Evolutionary conservation across 768 basidiomycete species (phyloP), one percentile per base, ranked within the genome.

Genomic region (Sarcodon aspratus): DNA sequence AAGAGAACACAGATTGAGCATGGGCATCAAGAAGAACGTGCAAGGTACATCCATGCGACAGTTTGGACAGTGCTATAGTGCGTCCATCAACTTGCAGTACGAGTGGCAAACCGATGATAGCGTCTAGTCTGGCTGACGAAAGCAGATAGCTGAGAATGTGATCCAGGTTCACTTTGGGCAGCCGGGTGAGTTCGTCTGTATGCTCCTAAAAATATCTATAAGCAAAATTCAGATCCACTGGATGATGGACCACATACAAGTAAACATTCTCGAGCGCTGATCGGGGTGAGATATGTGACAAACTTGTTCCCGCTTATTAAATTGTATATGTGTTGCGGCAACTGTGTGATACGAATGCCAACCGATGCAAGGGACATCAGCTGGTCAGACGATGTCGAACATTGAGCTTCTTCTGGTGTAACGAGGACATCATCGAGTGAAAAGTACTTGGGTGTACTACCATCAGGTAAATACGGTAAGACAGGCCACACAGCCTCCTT

Each of bases 31-130:
- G 38, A n/a, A 46, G 40, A 17, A 38, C 38, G 53, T 1, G 60
- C 62, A 44, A 62, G 55, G 1, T 37, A 46, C 2, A 36, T 48
- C 1, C 27, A 40, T 7, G 17, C 21, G 6, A 15, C 35, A 33
- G 47, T 7, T 10, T 45, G 43, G 12, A 44, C 49, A 66, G 54
- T 6, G 64, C 50, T n/a, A 63, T 45, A 7, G 27, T 48, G 11
- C 48, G 46, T 6, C 57, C 60, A 9, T 54, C 57, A 1, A 64
- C 53, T 1, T 63, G 48, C 0, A 63, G 62, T 18, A 73, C 44
- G 15, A 75, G 48, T 2, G 70, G 71, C 2, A 75, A 56, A 1
- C 61, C 65, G 10, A 64, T 49, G 7, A 75, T 44, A 46, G 67
- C 61, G 13, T 51, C 49, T 13, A 72, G 45, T 21, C 68, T 54